These are phyloP conservation scores for Pythium oligandrum DNA, from an alignment of 352 stramenopile genomes.

Conservation along the genomic window DNA sequence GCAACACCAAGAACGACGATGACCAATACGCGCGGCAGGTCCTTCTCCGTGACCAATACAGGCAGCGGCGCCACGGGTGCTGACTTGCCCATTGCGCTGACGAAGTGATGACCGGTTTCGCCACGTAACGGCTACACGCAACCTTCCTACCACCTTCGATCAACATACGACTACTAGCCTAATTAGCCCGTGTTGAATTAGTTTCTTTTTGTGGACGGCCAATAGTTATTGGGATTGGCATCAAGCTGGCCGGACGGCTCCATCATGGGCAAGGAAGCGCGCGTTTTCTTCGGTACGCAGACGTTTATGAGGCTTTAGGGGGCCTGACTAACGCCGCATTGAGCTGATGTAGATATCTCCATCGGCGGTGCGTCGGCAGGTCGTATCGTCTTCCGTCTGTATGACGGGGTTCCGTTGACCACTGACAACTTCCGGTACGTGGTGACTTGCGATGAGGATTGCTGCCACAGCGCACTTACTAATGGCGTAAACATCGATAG, in stretches of 20 bases:
- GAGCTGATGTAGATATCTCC: slow-evolving; percentile 66
- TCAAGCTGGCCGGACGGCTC: no score
- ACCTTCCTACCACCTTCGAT: slow-evolving; percentile 17
- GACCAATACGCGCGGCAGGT: slow-evolving; percentile 39
- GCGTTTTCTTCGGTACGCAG: no score
- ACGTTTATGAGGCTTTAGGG: no score
- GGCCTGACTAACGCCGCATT: no score
- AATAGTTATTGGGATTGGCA: no score
- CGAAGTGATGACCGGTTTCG: background rate
- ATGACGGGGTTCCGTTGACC: slow-evolving; percentile 43
- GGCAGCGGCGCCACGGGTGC: slow-evolving; percentile 27
- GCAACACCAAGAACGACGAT: slow-evolving; percentile 31
- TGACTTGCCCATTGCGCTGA: slow-evolving; percentile 12
- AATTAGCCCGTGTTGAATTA: no score
- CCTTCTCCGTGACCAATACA: slow-evolving; percentile 46
- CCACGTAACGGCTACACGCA: slow-evolving; percentile 8
- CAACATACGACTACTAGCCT: slow-evolving; percentile 8
- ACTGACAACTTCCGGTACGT: slow-evolving; percentile 60
- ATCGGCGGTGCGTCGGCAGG: slow-evolving; percentile 79
- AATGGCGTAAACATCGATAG: slow-evolving; percentile 7
- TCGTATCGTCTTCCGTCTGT: slow-evolving; percentile 65
- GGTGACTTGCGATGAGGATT: background rate
- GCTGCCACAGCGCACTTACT: background rate
- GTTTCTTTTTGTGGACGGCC: no score
- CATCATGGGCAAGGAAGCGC: no score